These are phyloP conservation scores for Alternaria solani DNA, from an alignment of 2,329 filamentous ascomycete genomes.

Conservation along the genomic window DNA sequence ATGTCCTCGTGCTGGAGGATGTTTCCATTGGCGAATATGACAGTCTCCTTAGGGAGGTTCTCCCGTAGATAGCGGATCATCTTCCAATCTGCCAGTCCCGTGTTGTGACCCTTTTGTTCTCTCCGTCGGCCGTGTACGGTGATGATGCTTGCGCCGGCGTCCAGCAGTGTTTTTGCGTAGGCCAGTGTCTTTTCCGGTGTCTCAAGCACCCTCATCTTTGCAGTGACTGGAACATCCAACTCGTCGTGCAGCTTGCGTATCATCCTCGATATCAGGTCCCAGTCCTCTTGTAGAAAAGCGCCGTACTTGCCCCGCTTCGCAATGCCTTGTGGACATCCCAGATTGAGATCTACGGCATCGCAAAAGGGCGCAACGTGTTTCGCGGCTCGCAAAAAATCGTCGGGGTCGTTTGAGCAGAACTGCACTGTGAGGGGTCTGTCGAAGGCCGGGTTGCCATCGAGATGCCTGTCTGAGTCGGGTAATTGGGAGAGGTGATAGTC, in stretches of 20 bases:
- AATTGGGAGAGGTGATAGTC: constrained; percentile 46
- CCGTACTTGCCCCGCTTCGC: constrained; percentile 91
- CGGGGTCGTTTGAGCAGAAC: constrained; percentile 90
- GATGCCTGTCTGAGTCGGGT: constrained; percentile 46
- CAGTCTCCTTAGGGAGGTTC: constrained; percentile 82
- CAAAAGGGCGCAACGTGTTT: constrained; percentile 82
- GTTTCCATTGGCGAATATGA: constrained; percentile 97
- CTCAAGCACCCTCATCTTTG: constrained; percentile 91
- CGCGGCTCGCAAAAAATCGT: constrained; percentile 81
- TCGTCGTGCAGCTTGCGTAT: constrained; percentile 83
- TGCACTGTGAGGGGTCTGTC: constrained; percentile 95
- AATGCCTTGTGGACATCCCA: constrained; percentile 96
- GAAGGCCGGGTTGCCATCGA: constrained; percentile 85
- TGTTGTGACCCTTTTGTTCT: constrained; percentile 96
- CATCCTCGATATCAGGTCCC: constrained; percentile 80
- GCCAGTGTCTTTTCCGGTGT: constrained; percentile 84
- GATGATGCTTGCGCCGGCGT: constrained; percentile 88
- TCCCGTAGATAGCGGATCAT: constrained; percentile 83
- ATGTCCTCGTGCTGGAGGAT: constrained; percentile 83
- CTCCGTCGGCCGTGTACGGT: constrained; percentile 88
- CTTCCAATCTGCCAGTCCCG: constrained; percentile 91
- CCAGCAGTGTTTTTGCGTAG: constrained; percentile 87
- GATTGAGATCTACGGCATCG: constrained; percentile 93
- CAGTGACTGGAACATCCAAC: constrained; percentile 85
- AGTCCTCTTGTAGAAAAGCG: constrained; percentile 93